A percentile compares a stretch with the other conserved stretches of the same genome.
These are phyloP conservation scores for Fusarium sacchari DNA, from an alignment of 2,329 filamentous ascomycete species.

Conservation along the genomic window DNA sequence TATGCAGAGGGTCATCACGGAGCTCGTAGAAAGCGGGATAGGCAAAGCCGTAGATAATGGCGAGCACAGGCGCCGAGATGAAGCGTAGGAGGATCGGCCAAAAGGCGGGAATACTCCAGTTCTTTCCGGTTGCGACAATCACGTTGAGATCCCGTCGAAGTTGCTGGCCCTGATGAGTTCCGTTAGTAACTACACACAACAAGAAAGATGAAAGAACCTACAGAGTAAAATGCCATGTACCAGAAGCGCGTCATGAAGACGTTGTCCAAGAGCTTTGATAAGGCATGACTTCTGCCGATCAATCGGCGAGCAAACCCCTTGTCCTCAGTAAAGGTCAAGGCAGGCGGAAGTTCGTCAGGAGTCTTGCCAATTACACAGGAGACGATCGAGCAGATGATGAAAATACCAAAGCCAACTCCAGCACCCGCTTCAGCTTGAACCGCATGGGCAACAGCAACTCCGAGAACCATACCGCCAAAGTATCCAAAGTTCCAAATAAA, in stretches of 20 bases:
- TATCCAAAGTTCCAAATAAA: constrained; percentile 61
- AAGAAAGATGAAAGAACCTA: constrained; percentile 45
- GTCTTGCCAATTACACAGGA: constrained; percentile 54
- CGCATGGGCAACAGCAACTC: constrained; percentile 60
- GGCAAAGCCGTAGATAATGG: constrained; percentile 63
- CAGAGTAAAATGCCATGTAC: constrained; percentile 67
- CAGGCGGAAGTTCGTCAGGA: constrained; percentile 51
- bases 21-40: constrained; percentile 60
- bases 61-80: constrained; percentile 59
- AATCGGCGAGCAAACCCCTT: constrained; percentile 53
- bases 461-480: constrained; percentile 62
- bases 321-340: constrained; percentile 54
- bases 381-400: constrained; percentile 52
- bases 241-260: constrained; percentile 55
- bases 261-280: constrained; percentile 50
- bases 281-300: constrained; percentile 11
- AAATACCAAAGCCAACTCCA: constrained; percentile 64
- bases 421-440: constrained; percentile 57
- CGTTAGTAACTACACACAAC: neutral
- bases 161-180: constrained; percentile 60
- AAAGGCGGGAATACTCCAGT: constrained; percentile 65
- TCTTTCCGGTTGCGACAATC: constrained; percentile 62
- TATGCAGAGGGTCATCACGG: constrained; percentile 61
- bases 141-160: constrained; percentile 64
- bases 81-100: constrained; percentile 62